phyloP scores from a whole-genome alignment of 2,329 filamentous ascomycete genomes.

The Ophiostoma pallidulum region DNA sequence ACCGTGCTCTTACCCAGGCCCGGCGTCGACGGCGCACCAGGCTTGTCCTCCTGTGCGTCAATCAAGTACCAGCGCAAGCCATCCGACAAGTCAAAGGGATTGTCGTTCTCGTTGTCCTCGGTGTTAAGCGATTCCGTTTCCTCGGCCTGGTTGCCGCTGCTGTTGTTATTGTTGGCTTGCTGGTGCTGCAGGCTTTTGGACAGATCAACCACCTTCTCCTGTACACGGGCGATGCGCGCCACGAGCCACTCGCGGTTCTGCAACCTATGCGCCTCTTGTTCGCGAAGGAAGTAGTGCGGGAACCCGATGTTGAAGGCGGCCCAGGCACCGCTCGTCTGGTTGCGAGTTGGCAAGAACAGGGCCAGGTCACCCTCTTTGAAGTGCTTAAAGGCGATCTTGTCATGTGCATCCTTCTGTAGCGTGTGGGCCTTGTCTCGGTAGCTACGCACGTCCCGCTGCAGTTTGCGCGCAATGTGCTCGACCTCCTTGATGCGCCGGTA shows the following conservation, averaged over 20 bases:
- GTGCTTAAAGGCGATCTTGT: constrained; percentile 90
- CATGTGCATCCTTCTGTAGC: constrained; percentile 75
- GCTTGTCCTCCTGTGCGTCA: constrained; percentile 87
- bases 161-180: background rate
- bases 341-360: constrained; percentile 85
- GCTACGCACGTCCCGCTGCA: constrained; percentile 76
- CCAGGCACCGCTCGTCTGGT: constrained; percentile 91
- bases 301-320: constrained; percentile 97
- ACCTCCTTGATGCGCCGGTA: constrained; percentile 87
- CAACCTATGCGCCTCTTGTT: constrained; percentile 81
- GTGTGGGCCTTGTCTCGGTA: constrained; percentile 82
- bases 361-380: constrained; percentile 97
- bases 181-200: constrained; percentile 60
- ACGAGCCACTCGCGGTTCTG: constrained; percentile 90
- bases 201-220: constrained; percentile 88
- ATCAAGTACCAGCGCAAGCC: constrained; percentile 94
- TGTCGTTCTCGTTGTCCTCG: constrained; percentile 72
- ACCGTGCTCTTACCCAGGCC: constrained; percentile 88
- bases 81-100: constrained; percentile 93
- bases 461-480: constrained; percentile 86
- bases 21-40: constrained; percentile 82
- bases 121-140: constrained; percentile 45
- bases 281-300: constrained; percentile 91
- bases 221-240: constrained; percentile 80
- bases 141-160: constrained; percentile 22